Conservation (phyloP, 768 basidiomycete genomes). For the Agaricus blazei region DNA sequence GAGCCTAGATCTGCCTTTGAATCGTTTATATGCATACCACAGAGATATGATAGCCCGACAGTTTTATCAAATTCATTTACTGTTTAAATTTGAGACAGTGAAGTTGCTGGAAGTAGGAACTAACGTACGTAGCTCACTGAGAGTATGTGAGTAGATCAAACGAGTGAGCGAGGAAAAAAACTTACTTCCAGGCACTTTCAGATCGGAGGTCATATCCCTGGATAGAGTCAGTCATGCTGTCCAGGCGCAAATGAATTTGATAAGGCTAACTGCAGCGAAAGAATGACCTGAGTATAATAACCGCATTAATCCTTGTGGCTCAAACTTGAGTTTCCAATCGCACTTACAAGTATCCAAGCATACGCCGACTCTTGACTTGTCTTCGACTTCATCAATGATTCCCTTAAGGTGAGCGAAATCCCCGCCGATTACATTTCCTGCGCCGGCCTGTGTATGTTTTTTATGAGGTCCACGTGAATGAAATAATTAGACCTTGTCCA, state of each 20-base stretch:
- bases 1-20: constrained; percentile 62
- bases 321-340: neutral
- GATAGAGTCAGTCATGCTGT: neutral
- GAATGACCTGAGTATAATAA: constrained; percentile 50
- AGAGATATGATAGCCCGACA: constrained; percentile 68
- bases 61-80: constrained; percentile 63
- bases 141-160: neutral
- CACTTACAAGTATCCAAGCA: constrained; percentile 78
- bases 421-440: constrained; percentile 74
- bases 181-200: constrained; percentile 67
- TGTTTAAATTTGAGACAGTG: constrained; percentile 14
- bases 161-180: constrained; percentile 11
- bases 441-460: constrained; percentile 52
- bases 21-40: constrained; percentile 85
- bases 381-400: constrained; percentile 66
- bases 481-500: neutral
- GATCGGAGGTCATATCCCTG: constrained; percentile 82
- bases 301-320: neutral
- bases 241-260: neutral
- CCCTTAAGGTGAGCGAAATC: constrained; percentile 59
- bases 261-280: constrained; percentile 60
- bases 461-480: neutral
- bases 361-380: constrained; percentile 73
- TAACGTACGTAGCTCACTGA: constrained; percentile 3
- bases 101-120: neutral